Evolutionary conservation across 352 stramenopile genomes (phyloP).

Genomic region (Globisporangium paroecandrum): DNA sequence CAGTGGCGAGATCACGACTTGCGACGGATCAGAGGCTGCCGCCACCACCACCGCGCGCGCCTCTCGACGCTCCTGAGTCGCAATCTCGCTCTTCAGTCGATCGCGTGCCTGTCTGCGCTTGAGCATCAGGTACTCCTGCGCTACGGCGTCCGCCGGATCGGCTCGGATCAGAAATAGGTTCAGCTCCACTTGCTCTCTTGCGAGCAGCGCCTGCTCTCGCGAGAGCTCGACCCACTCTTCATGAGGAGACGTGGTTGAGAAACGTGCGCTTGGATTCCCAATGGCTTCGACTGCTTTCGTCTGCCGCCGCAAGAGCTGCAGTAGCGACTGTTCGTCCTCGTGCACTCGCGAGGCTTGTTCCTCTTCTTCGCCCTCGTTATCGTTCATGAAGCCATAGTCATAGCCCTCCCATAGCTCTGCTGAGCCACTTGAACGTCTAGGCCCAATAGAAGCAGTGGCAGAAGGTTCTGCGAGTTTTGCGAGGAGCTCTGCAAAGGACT

Average conservation of each 20-base stretch:
- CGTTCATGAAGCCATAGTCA: neutral
- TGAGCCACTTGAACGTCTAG: neutral
- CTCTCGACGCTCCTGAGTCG: neutral
- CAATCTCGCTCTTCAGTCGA: neutral
- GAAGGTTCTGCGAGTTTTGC: neutral
- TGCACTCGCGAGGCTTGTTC: neutral
- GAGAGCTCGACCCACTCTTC: slow-evolving; percentile 3
- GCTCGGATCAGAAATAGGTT: slow-evolving; percentile 1
- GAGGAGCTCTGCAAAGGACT: neutral
- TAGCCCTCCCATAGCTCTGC: neutral
- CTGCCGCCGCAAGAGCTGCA: neutral
- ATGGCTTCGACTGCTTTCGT: neutral
- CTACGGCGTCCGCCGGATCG: neutral
- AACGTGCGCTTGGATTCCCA: neutral
- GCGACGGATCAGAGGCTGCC: neutral
- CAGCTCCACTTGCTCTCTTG: neutral
- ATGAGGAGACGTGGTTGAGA: neutral
- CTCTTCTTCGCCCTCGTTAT: neutral
- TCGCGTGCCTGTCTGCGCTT: neutral
- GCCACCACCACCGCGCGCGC: neutral
- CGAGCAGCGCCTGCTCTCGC: neutral
- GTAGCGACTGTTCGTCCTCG: neutral
- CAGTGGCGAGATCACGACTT: neutral
- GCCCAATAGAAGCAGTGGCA: neutral
- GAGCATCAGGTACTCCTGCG: slow-evolving; percentile 6